Evolutionary conservation across 257 asterid species (phyloP).

Genomic region (Avicennia marina): DNA sequence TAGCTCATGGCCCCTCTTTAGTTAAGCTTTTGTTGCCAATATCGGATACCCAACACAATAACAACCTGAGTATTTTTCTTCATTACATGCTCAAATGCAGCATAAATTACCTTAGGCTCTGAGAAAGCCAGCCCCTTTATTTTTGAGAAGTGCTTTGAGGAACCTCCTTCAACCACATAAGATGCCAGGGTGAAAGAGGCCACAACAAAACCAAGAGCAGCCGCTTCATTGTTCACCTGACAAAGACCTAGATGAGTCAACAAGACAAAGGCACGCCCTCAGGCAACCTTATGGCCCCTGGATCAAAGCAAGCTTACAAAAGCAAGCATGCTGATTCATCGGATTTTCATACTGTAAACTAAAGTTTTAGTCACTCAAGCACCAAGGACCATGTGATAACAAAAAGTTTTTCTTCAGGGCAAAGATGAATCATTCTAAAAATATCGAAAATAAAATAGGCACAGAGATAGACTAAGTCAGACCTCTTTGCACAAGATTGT

Average conservation of each 20-base stretch:
- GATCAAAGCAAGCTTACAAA: not conserved
- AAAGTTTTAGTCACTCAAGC: not conserved
- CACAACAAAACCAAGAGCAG: constrained; percentile 96
- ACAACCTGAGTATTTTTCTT: not conserved
- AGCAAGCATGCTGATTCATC: not conserved
- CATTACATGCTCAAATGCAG: not conserved
- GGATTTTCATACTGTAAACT: not conserved
- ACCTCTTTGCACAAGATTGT: constrained; percentile 93
- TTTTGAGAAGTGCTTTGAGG: constrained; percentile 92
- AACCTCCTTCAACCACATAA: constrained; percentile 95
- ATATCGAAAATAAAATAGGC: not conserved
- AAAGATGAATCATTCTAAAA: not conserved
- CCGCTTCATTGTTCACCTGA: constrained; percentile 94
- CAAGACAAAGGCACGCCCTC: too few species aligned
- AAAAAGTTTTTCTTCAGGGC: not conserved
- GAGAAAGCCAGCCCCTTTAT: constrained; percentile 90
- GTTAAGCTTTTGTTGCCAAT: too few species aligned
- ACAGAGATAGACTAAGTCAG: constrained; percentile 6
- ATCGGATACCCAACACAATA: not conserved
- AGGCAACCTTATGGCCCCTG: not conserved
- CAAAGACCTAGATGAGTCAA: constrained; percentile 10
- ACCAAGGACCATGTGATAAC: not conserved
- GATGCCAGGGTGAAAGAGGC: constrained; percentile 98
- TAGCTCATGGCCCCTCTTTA: too few species aligned
- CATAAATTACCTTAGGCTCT: constrained; percentile 67